Conservation (phyloP, 129 eudicot species). For the Centella asiatica region DNA sequence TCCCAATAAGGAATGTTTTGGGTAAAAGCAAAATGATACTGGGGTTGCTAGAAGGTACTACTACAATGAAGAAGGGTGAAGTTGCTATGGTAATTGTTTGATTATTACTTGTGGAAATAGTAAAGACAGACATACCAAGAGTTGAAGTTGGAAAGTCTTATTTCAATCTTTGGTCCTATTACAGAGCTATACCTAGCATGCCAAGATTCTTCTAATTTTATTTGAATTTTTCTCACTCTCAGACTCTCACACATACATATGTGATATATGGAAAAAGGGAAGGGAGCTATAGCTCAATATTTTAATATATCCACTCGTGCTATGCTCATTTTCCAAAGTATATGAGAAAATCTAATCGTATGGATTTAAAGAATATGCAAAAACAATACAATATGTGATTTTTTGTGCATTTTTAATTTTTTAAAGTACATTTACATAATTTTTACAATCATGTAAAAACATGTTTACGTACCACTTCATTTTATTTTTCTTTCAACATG, state of each 20-base stretch:
- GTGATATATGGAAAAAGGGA: not conserved
- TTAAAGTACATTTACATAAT: no score
- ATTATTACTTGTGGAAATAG: not conserved
- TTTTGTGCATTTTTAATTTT: no score
- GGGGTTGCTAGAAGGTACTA: conserved; percentile 93
- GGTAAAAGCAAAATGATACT: conserved; percentile 93
- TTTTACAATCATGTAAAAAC: no score
- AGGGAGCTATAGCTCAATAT: no score
- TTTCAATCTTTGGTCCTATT: not conserved
- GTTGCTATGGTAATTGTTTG: conserved; percentile 70
- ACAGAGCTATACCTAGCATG: not conserved
- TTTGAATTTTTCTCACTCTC: not conserved
- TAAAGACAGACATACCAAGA: not conserved
- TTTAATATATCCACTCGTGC: no score
- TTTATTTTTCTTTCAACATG: no score
- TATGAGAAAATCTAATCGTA: no score
- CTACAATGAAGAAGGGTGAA: conserved; percentile 95
- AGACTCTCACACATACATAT: not conserved
- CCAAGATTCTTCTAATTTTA: not conserved
- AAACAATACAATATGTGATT: no score
- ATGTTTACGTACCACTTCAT: no score
- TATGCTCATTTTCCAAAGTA: no score
- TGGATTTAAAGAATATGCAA: no score
- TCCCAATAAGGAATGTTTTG: conserved; percentile 68
- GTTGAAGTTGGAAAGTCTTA: not conserved